These are phyloP conservation scores for Boletus rubescentipes DNA, from an alignment of 768 basidiomycete species.

Conservation along the genomic window DNA sequence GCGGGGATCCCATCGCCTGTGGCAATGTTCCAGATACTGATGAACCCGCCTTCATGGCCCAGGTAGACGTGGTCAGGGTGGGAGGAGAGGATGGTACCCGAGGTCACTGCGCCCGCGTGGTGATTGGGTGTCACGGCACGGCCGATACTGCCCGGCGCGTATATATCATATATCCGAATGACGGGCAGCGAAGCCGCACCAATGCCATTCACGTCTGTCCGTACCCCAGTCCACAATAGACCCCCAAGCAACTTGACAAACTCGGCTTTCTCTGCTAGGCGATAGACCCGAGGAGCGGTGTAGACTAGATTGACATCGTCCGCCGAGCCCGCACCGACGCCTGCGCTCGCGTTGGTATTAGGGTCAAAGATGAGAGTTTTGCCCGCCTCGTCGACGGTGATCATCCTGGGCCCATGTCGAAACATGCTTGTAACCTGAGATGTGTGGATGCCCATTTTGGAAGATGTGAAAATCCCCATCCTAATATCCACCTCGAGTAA, in stretches of 20 bases:
- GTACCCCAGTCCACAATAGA: conserved; percentile 79
- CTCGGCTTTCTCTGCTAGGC: conserved; percentile 79
- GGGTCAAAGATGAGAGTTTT: conserved; percentile 77
- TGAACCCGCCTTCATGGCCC: conserved; percentile 88
- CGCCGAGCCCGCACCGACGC: conserved; percentile 25
- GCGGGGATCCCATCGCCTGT: conserved; percentile 55
- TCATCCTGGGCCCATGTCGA: conserved; percentile 66
- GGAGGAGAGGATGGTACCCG: conserved; percentile 72
- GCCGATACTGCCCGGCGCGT: conserved; percentile 54
- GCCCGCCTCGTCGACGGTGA: conserved; percentile 83
- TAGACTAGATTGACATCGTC: conserved; percentile 45
- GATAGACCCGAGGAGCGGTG: conserved; percentile 54
- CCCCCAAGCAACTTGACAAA: conserved; percentile 75
- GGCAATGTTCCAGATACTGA: conserved; percentile 75
- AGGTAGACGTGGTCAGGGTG: conserved; percentile 70
- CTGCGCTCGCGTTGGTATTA: conserved; percentile 22
- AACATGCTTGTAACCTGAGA: conserved; percentile 71
- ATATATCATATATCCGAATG: conserved; percentile 79
- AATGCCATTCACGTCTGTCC: conserved; percentile 48
- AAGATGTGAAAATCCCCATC: conserved; percentile 54
- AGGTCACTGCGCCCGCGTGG: conserved; percentile 79
- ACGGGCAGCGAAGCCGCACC: conserved; percentile 56
- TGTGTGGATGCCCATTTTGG: conserved; percentile 62
- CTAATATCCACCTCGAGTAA: conserved; percentile 78
- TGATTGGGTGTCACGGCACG: conserved; percentile 61